Evolutionary conservation across 176 grass and related monocot species (phyloP).

Genomic region (Olyra latifolia): DNA sequence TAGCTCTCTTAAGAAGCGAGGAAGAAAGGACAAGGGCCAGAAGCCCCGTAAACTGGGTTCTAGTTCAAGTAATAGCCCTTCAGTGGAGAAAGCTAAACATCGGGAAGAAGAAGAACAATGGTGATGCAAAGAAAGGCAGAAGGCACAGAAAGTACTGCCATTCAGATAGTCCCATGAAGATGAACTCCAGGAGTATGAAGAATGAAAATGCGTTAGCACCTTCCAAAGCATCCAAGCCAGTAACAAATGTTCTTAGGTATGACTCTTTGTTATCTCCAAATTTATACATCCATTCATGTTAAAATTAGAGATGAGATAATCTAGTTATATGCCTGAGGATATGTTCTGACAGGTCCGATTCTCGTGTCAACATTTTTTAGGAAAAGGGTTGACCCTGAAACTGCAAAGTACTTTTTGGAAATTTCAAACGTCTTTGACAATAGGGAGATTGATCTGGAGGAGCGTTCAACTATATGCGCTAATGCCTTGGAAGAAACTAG

Average conservation of each 20-base stretch:
- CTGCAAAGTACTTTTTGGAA: slow-evolving; percentile 79
- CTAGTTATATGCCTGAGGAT: neutral
- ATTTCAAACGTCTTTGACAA: slow-evolving; percentile 81
- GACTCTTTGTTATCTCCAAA: neutral
- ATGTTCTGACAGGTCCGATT: slow-evolving; percentile 7
- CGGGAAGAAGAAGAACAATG: slow-evolving; percentile 26
- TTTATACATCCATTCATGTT: neutral
- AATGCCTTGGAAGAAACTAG: slow-evolving; percentile 94
- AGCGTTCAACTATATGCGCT: slow-evolving; percentile 64
- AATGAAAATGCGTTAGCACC: slow-evolving; percentile 17
- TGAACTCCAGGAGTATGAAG: neutral
- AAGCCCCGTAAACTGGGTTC: slow-evolving; percentile 35
- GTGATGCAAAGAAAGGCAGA: slow-evolving; percentile 39
- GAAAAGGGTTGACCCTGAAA: slow-evolving; percentile 90
- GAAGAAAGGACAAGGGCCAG: slow-evolving; percentile 37
- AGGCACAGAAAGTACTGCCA: slow-evolving; percentile 5
- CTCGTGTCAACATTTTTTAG: slow-evolving; percentile 39
- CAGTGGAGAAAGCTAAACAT: slow-evolving; percentile 23
- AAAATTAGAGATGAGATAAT: neutral
- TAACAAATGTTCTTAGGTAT: slow-evolving; percentile 52
- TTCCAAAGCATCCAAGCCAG: slow-evolving; percentile 25
- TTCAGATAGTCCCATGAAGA: neutral
- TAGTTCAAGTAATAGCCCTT: neutral
- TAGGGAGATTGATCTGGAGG: slow-evolving; percentile 72
- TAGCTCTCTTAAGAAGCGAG: slow-evolving; percentile 17